Base-by-base conservation (phyloP, 2,329 filamentous ascomycete species). In the Colletotrichum abscissum region DNA sequence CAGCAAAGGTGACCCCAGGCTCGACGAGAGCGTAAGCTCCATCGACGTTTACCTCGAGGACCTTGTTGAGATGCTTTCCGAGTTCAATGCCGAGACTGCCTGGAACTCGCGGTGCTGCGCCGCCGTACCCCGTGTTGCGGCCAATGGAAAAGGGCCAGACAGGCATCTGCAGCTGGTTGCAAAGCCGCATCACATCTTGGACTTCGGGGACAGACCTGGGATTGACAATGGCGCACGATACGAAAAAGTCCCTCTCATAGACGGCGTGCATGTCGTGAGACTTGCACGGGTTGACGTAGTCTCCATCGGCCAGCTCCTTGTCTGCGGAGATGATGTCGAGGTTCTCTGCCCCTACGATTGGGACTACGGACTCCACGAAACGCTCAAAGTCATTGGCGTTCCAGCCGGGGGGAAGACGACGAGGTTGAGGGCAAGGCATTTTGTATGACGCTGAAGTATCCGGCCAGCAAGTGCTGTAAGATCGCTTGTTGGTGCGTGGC, bases 81-180 rank as follows among this genome's bases (percentile, higher is more conserved):
- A 86, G 80, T 74, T 86, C 83, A 5, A 86, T 74, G 2, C 83
- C 81, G 5, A 86, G 81, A 22, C 80, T 82, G 24, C 84, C 84
- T 1, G 81, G 80, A 1, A 86, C 82, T 5, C 84, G 80, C 1
- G 84, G 83, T 1, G 84, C 83, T 0, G 84, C 81, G 12, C 84
- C 83, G 11, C 84, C 84, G 63, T 86, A 86, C 6, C 83, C 84
- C 16, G 84, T 72, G 60, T 86, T 85, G 6, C 82, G 77, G 4
- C 81, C 81, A 72, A 82, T 78, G 1, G 80, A 82, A 69, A 81
- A 81, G 11, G 82, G 80, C 72, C 80, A 83, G 71, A 82, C 76
- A 7, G 82, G 82, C 28, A 83, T 79, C 24, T 77, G 67, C 60
- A 79, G 75, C 63, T 80, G 63, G 80, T 86, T 78, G 78, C 82